Evolutionary conservation across 352 stramenopile species (phyloP).

Genomic region (Phytophthora gonapodyides): DNA sequence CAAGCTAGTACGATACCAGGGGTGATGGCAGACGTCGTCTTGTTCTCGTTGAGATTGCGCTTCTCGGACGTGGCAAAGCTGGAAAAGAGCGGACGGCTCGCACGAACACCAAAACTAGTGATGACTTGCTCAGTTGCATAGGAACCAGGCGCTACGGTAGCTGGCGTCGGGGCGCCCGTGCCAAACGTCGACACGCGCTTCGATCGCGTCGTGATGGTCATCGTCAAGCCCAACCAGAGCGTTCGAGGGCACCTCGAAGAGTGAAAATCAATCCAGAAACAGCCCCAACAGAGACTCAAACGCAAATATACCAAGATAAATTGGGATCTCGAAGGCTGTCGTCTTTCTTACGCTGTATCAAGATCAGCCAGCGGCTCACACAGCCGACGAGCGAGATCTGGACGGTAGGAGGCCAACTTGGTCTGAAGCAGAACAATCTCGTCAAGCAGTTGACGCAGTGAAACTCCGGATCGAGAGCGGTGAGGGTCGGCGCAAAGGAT

Average conservation of each 20-base stretch:
- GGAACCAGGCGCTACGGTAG: conserved; percentile 64
- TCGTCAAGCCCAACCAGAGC: conserved; percentile 15
- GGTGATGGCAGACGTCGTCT: conserved; percentile 75
- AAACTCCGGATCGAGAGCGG: conserved; percentile 42
- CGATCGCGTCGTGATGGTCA: conserved; percentile 83
- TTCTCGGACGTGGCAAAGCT: conserved; percentile 75
- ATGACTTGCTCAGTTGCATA: conserved; percentile 56
- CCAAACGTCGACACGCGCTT: conserved; percentile 73
- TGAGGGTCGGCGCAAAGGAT: conserved; percentile 64
- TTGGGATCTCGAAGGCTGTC: conserved; percentile 10
- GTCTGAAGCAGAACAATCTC: conserved; percentile 52
- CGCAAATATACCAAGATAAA: conserved; percentile 11
- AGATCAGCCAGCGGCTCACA: conserved; percentile 46
- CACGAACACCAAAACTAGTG: conserved; percentile 53
- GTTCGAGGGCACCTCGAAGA: not conserved
- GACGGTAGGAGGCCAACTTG: conserved; percentile 55
- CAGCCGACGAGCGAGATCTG: conserved; percentile 56
- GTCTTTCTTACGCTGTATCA: conserved; percentile 25
- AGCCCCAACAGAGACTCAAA: not conserved
- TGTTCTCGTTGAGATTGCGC: conserved; percentile 81
- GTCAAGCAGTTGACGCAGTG: conserved; percentile 50
- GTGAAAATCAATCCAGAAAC: conserved; percentile 14
- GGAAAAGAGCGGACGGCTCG: conserved; percentile 52
- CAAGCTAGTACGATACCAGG: conserved; percentile 37
- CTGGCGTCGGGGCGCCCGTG: conserved; percentile 42